Base-by-base conservation (phyloP, 139 green algal genomes). In the Axilococcus clingmanii region DNA sequence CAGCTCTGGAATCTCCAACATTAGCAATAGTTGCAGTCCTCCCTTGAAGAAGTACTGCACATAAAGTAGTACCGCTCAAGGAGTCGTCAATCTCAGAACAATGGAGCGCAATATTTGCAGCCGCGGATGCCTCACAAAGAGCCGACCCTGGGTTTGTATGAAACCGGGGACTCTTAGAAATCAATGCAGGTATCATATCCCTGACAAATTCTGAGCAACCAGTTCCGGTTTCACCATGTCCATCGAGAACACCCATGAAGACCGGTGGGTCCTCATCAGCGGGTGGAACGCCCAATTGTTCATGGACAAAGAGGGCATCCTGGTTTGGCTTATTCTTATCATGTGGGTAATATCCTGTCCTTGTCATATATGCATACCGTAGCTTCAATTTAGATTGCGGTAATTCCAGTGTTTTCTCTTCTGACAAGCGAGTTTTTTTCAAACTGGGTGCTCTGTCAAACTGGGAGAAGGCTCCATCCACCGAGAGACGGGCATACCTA, bases 311-410 rank as follows among this genome's bases (percentile, higher is more conserved):
- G 8, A 83, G 81, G 1, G 71, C 59, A 59, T 97, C 91, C 70
- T 98, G 89, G 59, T 95, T 96, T 9, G 72, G 48, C 52, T 96
- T 95, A 53, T 85, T 59, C 0, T 78, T 73, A 0, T 71, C 66
- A 16, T 94, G 77, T 2, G 89, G 91, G 55, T 98, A 98, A 59
- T 84, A 91, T 3, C 91, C 90, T 0, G 85, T 53, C 60, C 89
- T 79, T 45, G 59, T 84, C 31, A 92, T 64, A 42, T 76, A 94
- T 0, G 89, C 85, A 55, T 89, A 95, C 2, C 65, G n/a, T n/a
- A n/a, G n/a, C n/a, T n/a, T n/a, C n/a, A n/a, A n/a, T n/a, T n/a
- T n/a, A n/a, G n/a, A n/a, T n/a, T n/a, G n/a, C n/a, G n/a, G n/a
- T n/a, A n/a, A n/a, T n/a, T n/a, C n/a, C n/a, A n/a, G n/a, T n/a